These are phyloP conservation scores for Neonectria ditissima DNA, from an alignment of 2,329 filamentous ascomycete species.

Conservation along the genomic window DNA sequence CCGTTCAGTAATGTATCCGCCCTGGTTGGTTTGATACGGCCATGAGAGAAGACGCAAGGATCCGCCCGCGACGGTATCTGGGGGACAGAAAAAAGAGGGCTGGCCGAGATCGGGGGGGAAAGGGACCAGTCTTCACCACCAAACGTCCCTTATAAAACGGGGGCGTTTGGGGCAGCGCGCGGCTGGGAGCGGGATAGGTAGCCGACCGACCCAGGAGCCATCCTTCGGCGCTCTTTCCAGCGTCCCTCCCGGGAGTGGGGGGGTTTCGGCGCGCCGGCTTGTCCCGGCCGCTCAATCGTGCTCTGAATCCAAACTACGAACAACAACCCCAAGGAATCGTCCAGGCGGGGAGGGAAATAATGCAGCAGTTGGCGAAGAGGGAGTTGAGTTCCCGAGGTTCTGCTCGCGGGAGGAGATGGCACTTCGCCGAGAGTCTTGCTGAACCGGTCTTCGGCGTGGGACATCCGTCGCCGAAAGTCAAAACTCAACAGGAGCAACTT, in stretches of 20 bases:
- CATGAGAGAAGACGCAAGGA: background rate
- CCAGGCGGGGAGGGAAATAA: background rate
- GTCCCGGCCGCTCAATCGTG: background rate
- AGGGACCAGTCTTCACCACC: too few relatives aligned
- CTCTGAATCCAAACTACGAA: background rate
- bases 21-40: slow-evolving; percentile 32
- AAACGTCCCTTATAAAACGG: too few relatives aligned
- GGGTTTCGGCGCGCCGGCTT: background rate
- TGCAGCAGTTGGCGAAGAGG: background rate
- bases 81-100: background rate
- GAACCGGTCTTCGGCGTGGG: background rate
- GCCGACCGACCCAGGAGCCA: background rate
- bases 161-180: background rate
- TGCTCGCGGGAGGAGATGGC: background rate
- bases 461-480: background rate
- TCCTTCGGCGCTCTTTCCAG: background rate
- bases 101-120: slow-evolving; percentile 9
- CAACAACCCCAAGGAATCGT: background rate
- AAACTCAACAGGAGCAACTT: background rate
- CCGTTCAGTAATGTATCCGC: slow-evolving; percentile 25
- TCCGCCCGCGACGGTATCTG: background rate
- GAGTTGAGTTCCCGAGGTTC: background rate
- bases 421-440: background rate
- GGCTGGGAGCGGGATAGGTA: slow-evolving; percentile 19
- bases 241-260: background rate